A percentile compares a stretch with the other conserved stretches of the same genome.
Evolutionary conservation across 192 early-diverging fungal genomes (phyloP).

Genomic region (Jimgerdemannia flammicorona): DNA sequence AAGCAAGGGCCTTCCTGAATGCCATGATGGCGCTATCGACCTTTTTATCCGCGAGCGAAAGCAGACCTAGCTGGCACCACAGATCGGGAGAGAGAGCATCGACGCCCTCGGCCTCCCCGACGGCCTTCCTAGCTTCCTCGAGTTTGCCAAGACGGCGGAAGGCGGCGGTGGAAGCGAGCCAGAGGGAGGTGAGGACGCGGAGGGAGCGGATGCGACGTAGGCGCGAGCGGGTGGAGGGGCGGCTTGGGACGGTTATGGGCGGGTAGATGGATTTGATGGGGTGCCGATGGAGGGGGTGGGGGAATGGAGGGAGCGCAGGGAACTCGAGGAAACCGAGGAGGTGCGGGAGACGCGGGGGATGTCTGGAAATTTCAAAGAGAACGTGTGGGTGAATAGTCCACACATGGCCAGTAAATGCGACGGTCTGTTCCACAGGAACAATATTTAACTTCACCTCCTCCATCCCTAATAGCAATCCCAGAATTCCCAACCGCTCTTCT

Average conservation of each 20-base stretch:
- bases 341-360: not conserved
- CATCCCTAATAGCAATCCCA: no score
- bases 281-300: slow-evolving; percentile 34
- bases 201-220: slow-evolving; percentile 39
- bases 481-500: no score
- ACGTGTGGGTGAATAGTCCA: not conserved
- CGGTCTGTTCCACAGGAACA: no score
- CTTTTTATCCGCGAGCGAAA: slow-evolving; percentile 31
- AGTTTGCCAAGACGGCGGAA: slow-evolving; percentile 43
- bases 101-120: slow-evolving; percentile 52
- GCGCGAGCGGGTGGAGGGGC: slow-evolving; percentile 27
- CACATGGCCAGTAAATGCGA: no score
- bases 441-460: no score
- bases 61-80: slow-evolving; percentile 50
- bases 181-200: slow-evolving; percentile 42
- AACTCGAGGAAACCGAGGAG: not conserved
- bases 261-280: slow-evolving; percentile 23
- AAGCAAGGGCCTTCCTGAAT: slow-evolving; percentile 43
- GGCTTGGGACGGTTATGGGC: slow-evolving; percentile 20
- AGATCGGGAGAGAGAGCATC: slow-evolving; percentile 41
- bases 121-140: slow-evolving; percentile 51
- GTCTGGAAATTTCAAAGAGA: not conserved
- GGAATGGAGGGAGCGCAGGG: slow-evolving; percentile 22
- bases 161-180: slow-evolving; percentile 49
- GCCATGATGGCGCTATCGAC: slow-evolving; percentile 36